Evolutionary conservation across 305 asterid genomes (phyloP).

Genomic region (Withania somnifera): DNA sequence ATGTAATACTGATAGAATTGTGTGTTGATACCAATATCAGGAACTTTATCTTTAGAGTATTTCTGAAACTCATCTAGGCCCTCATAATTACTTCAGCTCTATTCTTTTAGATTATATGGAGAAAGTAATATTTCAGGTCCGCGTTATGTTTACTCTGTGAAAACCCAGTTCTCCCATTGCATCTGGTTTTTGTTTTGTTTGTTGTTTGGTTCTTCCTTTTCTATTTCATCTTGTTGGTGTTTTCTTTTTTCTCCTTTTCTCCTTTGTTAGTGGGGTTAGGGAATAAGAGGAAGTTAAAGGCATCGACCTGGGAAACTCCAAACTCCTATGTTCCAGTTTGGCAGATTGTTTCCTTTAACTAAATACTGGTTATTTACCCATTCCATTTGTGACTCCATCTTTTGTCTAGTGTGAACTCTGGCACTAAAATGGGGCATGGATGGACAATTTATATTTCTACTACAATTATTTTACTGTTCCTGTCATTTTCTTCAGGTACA

Average conservation of each 20-base stretch:
- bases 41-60: neutral
- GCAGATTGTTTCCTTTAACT: neutral
- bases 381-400: neutral
- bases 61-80: neutral
- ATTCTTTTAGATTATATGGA: neutral
- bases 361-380: neutral
- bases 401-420: neutral
- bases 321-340: neutral
- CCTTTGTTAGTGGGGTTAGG: neutral
- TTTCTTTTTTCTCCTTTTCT: neutral
- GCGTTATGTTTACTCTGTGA: neutral
- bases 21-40: neutral
- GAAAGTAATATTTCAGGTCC: neutral
- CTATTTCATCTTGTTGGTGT: neutral
- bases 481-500: slow-evolving; percentile 26
- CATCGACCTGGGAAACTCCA: neutral
- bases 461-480: neutral
- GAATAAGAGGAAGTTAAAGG: neutral
- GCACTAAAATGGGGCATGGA: neutral
- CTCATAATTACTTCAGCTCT: neutral
- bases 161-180: neutral
- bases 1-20: neutral
- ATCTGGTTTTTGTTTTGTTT: neutral
- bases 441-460: neutral
- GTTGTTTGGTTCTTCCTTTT: neutral